Base-by-base conservation (phyloP, 2,329 filamentous ascomycete genomes). In the Decorospora gaudefroyi region DNA sequence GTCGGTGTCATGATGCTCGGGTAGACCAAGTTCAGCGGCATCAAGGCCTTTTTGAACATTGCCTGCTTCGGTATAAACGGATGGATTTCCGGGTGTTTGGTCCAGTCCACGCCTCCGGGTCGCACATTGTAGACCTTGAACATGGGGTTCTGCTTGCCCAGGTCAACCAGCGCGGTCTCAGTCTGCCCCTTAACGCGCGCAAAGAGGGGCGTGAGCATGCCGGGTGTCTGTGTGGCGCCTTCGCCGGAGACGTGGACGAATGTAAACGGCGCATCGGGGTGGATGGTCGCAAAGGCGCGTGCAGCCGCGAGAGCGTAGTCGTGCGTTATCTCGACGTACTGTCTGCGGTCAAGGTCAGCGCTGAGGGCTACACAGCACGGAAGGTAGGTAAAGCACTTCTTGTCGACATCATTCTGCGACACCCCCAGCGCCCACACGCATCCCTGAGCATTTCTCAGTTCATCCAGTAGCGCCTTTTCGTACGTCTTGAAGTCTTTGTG, bases 381-480 rank as follows among this genome's bases (percentile, higher is more conserved):
- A 10, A 8, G 23, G 11, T 16, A 16, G 4, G 18, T 15, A 46
- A 62, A 77, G 48, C 59, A 84, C 78, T 85, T 80, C 48, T 80
- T 81, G 43, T 63, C 63, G 6, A 88, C 84, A 27, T 77, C 71
- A 8, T 67, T 81, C 58, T 84, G 79, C 49, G 79, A 83, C 33
- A 84, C 82, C 0, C 87, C 87, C 62, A 86, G 74, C 0, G 87
- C 86, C 87, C 87, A 91, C 1, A 90, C 83, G 46, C 83, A 86
- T 2, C 83, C 86, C 6, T 78, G 72, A 0, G 86, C 87, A 15
- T 81, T 86, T 38, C 77, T 74, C 0, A 91, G 73, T 61, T 84
- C 74, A 3, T 72, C 67, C 7, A 90, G 74, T 2, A 89, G 54
- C 0, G 74, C 73, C 12, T 76, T 57, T 23, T 80, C 76, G 63